Percentiles rank a stretch among this genome's conserved stretches.
Conservation (phyloP, 176 grass and related monocot genomes). For the Triticum timopheevii region DNA sequence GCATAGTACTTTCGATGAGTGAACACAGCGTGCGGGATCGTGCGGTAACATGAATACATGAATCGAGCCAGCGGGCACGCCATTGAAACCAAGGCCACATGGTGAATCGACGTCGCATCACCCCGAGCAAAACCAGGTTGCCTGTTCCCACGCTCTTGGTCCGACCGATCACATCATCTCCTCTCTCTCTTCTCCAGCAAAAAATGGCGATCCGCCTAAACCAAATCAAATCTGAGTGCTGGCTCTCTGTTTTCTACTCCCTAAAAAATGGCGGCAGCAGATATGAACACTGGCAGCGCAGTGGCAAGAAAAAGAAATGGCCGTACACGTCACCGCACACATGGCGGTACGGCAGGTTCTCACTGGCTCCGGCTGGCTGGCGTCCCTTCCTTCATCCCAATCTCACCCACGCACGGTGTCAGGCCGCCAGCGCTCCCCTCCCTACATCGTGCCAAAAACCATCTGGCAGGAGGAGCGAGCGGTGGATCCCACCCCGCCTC, state of each 20-base stretch:
- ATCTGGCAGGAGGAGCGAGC: neutral
- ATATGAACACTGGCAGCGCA: neutral
- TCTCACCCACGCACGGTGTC: neutral
- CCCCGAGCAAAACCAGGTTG: neutral
- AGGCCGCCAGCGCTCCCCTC: neutral
- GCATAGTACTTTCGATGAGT: too few relatives aligned
- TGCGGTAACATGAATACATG: neutral
- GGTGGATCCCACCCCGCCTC: too few relatives aligned
- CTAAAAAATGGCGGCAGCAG: neutral
- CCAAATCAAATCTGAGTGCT: too few relatives aligned
- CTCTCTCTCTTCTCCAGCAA: too few relatives aligned
- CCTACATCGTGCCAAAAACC: slow-evolving; percentile 5
- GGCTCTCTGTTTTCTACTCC: neutral
- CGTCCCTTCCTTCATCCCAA: neutral
- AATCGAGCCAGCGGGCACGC: neutral
- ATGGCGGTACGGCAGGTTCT: slow-evolving; percentile 22
- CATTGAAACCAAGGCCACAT: neutral
- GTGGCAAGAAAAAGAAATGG: too few relatives aligned
- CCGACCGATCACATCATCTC: too few relatives aligned
- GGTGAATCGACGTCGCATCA: neutral
- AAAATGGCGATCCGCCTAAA: neutral
- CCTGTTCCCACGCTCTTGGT: too few relatives aligned
- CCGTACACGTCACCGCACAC: slow-evolving; percentile 16
- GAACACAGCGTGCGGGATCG: too few relatives aligned
- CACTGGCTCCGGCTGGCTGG: neutral